Base-by-base conservation (phyloP, 1,139 yeast species). In the Yamadazyma taylorii region DNA sequence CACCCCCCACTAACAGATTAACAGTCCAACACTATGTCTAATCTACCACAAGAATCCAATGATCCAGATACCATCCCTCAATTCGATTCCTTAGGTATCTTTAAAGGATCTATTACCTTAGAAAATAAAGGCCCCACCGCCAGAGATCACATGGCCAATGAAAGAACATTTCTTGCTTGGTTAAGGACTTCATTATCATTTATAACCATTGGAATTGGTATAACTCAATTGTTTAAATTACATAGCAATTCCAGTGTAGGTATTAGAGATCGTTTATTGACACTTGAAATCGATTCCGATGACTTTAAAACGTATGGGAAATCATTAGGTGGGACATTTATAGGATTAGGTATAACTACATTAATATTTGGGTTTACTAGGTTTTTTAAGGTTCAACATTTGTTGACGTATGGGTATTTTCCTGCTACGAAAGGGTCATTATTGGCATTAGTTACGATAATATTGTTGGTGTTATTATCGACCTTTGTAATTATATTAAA, bases 81-180 rank as follows among this genome's bases (percentile, higher is more conserved):
- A 5, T 39, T 45, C 34, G 34, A 39, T 13, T 32, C 48, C 17
- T 30, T 34, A 30, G 42, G 37, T 14, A 30, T 46, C 2, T 43
- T 45, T 37, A 37, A 41, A 33, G 53, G 58, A 5, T 63, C 77
- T 0, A 27, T 71, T 5, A 47, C 63, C 4, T 46, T 73, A 17
- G 77, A 71, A 41, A 72, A 73, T 39, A 69, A 66, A 39, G 75
- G 75, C 0, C 56, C 76, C 1, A 76, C 71, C 1, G 78, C 78
- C 1, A 55, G 78, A 45, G 78, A 73, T 48, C 78, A 71, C 47
- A 55, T 85, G 59, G 90, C 95, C 13, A 85, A 84, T 53, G 95
- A 85, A 54, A 66, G 95, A 41, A 85, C 94, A 0, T 79, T 79
- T 41, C 63, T 85, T 11, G 92, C 94, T 0, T 85, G 90, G 85